A percentile compares a stretch with the other conserved stretches of the same genome.
phyloP scores from a whole-genome alignment of 805 yeast genomes.

The Spathaspora hagerdaliae region DNA sequence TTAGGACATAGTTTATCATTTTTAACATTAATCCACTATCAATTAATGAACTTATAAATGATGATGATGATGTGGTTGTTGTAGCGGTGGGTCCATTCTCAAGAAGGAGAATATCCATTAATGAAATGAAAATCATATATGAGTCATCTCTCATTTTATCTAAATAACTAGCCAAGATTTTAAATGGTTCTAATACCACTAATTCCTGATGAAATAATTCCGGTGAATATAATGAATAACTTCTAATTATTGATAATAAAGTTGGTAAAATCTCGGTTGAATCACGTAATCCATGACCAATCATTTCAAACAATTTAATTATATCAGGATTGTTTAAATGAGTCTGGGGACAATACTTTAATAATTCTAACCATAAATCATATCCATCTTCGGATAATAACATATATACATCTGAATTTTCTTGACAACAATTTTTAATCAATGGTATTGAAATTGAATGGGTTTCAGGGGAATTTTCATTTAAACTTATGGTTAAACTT shows the following conservation, averaged over 20 bases:
- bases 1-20: constrained; percentile 36
- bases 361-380: constrained; percentile 72
- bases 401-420: constrained; percentile 34
- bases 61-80: constrained; percentile 18
- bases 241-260: constrained; percentile 56
- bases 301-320: constrained; percentile 43
- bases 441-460: constrained; percentile 63
- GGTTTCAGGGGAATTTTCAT: constrained; percentile 44
- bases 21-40: constrained; percentile 44
- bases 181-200: constrained; percentile 40
- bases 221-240: constrained; percentile 53
- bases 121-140: constrained; percentile 49
- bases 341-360: constrained; percentile 54
- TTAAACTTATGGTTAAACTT: constrained; percentile 53
- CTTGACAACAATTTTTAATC: constrained; percentile 59
- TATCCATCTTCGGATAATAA: constrained; percentile 80
- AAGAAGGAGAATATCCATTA: constrained; percentile 49
- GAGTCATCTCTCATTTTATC: constrained; percentile 69
- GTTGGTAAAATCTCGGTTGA: constrained; percentile 74
- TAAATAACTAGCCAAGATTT: constrained; percentile 50
- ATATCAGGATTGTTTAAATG: constrained; percentile 33
- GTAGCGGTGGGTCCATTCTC: constrained; percentile 9
- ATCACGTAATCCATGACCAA: constrained; percentile 56
- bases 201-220: constrained; percentile 32
- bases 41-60: constrained; percentile 26